phyloP scores from a whole-genome alignment of 495 filamentous ascomycete species.

The Aspergillus bertholletiae region DNA sequence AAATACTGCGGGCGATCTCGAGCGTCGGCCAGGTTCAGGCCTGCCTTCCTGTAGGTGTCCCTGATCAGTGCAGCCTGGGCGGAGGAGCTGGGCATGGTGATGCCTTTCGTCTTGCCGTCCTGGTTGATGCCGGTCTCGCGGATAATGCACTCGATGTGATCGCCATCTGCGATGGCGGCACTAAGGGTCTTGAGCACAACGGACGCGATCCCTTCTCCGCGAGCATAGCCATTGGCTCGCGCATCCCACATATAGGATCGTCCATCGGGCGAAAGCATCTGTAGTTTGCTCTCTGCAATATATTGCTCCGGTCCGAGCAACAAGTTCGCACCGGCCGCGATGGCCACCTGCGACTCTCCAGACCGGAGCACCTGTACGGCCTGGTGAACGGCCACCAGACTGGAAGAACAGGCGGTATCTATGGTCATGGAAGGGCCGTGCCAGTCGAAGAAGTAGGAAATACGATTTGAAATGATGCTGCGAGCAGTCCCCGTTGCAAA shows the following conservation, averaged over 20 bases:
- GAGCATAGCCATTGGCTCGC: conserved; percentile 3
- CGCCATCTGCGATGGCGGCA: background rate
- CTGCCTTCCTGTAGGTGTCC: conserved; percentile 23
- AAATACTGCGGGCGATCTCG: conserved; percentile 28
- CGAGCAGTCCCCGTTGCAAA: conserved; percentile 43
- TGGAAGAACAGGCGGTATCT: conserved; percentile 38
- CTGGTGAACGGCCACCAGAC: conserved; percentile 32
- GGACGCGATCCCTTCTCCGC: background rate
- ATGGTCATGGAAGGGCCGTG: conserved; percentile 29
- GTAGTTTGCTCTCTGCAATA: conserved; percentile 4
- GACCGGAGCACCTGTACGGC: conserved; percentile 25
- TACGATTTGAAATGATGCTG: conserved; percentile 32
- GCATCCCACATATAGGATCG: conserved; percentile 30
- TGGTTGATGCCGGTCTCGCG: conserved; percentile 17
- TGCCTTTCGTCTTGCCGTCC: background rate
- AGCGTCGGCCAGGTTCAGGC: conserved; percentile 17
- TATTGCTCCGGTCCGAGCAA: conserved; percentile 24
- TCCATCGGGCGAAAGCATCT: conserved; percentile 24
- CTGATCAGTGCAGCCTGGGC: conserved; percentile 28
- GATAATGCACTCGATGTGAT: background rate
- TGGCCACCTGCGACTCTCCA: conserved; percentile 23
- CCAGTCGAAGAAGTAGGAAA: conserved; percentile 35
- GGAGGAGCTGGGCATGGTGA: conserved; percentile 21
- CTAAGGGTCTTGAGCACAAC: background rate
- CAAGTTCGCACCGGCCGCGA: conserved; percentile 26